phyloP scores from a whole-genome alignment of 2,329 filamentous ascomycete species.

The Pyricularia pennisetigena region DNA sequence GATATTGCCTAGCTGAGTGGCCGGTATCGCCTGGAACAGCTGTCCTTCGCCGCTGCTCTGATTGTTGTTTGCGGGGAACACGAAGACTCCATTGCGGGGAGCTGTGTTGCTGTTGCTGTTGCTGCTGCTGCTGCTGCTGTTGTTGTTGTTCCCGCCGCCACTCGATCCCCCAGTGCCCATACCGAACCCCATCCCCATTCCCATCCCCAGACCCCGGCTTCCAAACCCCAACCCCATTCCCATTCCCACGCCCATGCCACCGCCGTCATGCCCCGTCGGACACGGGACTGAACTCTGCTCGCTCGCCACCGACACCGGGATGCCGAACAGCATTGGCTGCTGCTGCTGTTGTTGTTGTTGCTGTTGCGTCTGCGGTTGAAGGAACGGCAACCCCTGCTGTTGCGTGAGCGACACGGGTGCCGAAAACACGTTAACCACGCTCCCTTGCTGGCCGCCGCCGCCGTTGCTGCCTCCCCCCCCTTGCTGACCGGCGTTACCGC shows the following conservation, averaged over 20 bases:
- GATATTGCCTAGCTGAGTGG: neutral
- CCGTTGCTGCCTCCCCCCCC: neutral
- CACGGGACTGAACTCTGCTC: neutral
- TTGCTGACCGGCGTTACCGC: neutral
- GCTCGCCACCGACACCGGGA: neutral
- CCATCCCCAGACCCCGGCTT: neutral
- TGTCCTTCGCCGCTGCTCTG: neutral
- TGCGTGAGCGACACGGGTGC: constrained; percentile 1
- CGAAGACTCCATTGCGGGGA: neutral
- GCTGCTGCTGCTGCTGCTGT: neutral
- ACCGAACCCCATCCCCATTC: neutral
- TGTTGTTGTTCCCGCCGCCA: neutral
- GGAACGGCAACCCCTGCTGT: neutral
- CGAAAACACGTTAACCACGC: constrained; percentile 1
- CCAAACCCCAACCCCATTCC: neutral
- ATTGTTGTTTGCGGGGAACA: neutral
- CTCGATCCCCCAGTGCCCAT: neutral
- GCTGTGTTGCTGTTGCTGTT: neutral
- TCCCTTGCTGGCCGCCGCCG: neutral
- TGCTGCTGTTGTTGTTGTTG: constrained; percentile 5
- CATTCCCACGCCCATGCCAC: constrained; percentile 1
- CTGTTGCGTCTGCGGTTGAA: neutral
- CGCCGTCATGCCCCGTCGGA: neutral
- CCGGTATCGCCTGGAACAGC: neutral
- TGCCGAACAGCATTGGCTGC: neutral